Evolutionary conservation across 164 flowering plant species (phyloP), one percentile per base, ranked within the genome.

Genomic region (Berberis vulgaris): DNA sequence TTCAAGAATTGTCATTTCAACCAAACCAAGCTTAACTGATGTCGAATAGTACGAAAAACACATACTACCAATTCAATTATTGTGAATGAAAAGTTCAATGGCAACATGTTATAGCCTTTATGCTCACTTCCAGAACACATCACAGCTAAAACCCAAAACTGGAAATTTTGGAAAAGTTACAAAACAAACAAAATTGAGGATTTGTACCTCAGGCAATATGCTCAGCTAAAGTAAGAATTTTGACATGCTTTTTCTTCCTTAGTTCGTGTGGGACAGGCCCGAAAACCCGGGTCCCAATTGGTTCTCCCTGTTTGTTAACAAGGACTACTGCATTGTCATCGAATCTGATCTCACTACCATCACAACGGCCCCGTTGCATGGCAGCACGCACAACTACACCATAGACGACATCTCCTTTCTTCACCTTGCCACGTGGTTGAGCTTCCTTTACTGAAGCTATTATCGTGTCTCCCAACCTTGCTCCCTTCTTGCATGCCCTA

Each of bases 371-470:
- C 2, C 76, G 60, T 59, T 74, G 88, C 97, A 88, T 94, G 54
- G 97, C 97, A 62, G 98, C 96, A 54, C 95, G 93, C 7, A 94
- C 97, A 52, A 94, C 93, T 41, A 94, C 97, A 58, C 81, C 92
- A 67, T 77, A 75, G 1, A 84, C 89, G 61, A 89, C 96, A 12
- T 86, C 77, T 42, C 94, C 97, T 66, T 87, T 89, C 82, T 94
- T 89, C 63, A 91, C 95, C 71, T 87, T 91, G 41, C 96, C 95
- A 61, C 83, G 83, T 11, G 92, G 88, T 60, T 79, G 85, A 5
- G 90, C 95, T 77, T 90, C 97, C 74, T 90, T 90, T 6, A 93
- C 95, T 3, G 98, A 87, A 67, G 83, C 95, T 54, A 86, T 80
- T 59, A 91, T 87, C 13, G 80, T 87, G 77, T 94, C 96, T 53